Percentiles rank a stretch among this genome's conserved stretches.
phyloP scores from a whole-genome alignment of 805 yeast genomes.

The Komagataella mondaviorum region DNA sequence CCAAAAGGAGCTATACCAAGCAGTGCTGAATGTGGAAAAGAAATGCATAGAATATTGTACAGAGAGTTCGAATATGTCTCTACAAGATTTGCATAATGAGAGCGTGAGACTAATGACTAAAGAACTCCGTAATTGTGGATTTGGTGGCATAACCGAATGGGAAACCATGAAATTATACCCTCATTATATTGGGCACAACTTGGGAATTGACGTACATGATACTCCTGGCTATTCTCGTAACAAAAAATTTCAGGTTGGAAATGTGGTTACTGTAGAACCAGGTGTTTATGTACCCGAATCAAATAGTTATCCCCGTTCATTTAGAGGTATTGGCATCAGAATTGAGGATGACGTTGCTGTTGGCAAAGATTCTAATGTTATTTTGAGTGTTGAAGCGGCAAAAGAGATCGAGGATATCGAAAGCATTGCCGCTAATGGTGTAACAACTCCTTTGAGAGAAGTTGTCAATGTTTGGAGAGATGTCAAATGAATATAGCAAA shows the following conservation, averaged over 20 bases:
- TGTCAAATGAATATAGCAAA: background rate
- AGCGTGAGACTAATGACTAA: constrained; percentile 45
- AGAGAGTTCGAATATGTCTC: constrained; percentile 32
- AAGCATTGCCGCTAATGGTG: constrained; percentile 45
- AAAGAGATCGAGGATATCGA: constrained; percentile 83
- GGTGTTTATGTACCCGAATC: constrained; percentile 81
- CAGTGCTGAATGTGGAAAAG: constrained; percentile 74
- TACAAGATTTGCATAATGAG: constrained; percentile 64
- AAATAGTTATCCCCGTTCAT: constrained; percentile 63
- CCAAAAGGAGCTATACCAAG: constrained; percentile 80
- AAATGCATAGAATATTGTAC: constrained; percentile 62
- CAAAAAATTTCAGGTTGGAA: constrained; percentile 43
- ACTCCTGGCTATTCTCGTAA: constrained; percentile 50
- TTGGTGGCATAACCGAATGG: constrained; percentile 32
- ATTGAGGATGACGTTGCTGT: constrained; percentile 90
- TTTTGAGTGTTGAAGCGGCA: constrained; percentile 68
- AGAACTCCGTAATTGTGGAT: constrained; percentile 66
- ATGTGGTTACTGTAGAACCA: constrained; percentile 91
- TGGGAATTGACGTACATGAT: constrained; percentile 89
- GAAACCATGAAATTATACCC: constrained; percentile 63
- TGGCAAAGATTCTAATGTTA: constrained; percentile 40
- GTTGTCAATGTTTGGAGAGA: constrained; percentile 4
- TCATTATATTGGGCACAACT: constrained; percentile 90
- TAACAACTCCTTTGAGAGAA: constrained; percentile 23
- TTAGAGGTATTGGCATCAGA: constrained; percentile 83